These are phyloP conservation scores for Luffa aegyptiaca DNA, from an alignment of 306 rosid genomes.

Conservation along the genomic window DNA sequence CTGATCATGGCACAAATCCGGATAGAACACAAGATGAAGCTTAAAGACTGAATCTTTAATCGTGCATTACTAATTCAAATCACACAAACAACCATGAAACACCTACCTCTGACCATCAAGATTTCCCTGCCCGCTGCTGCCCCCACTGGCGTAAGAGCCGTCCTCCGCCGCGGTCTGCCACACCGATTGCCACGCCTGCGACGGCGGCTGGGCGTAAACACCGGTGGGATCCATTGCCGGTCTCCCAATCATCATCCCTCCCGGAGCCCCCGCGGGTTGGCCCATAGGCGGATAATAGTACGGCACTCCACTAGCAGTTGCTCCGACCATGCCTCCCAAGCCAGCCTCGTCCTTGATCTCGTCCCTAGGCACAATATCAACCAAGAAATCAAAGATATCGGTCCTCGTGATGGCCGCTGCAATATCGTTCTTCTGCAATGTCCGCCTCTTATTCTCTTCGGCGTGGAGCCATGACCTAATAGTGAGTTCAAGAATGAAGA, in stretches of 20 bases:
- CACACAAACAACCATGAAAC: neutral
- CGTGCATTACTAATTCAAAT: neutral
- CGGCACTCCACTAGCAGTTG: slow-evolving; percentile 74
- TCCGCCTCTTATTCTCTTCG: slow-evolving; percentile 92
- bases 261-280: slow-evolving; percentile 55
- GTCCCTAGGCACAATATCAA: slow-evolving; percentile 89
- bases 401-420: slow-evolving; percentile 90
- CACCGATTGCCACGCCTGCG: slow-evolving; percentile 95
- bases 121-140: slow-evolving; percentile 53
- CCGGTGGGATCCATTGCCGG: slow-evolving; percentile 87
- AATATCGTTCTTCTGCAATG: slow-evolving; percentile 87
- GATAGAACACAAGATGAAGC: neutral
- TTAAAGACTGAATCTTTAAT: neutral
- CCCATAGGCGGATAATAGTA: slow-evolving; percentile 86
- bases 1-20: neutral
- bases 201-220: slow-evolving; percentile 78
- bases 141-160: slow-evolving; percentile 55
- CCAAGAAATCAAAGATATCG: slow-evolving; percentile 83
- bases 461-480: slow-evolving; percentile 98
- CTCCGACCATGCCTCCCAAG: slow-evolving; percentile 40
- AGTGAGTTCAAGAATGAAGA: slow-evolving; percentile 96
- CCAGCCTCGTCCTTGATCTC: slow-evolving; percentile 85
- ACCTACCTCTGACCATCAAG: slow-evolving; percentile 74
- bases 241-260: slow-evolving; percentile 76
- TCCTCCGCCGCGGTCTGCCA: slow-evolving; percentile 77